Conservation (phyloP, 345 rosid genomes). For the Aquilaria yunnanensis region DNA sequence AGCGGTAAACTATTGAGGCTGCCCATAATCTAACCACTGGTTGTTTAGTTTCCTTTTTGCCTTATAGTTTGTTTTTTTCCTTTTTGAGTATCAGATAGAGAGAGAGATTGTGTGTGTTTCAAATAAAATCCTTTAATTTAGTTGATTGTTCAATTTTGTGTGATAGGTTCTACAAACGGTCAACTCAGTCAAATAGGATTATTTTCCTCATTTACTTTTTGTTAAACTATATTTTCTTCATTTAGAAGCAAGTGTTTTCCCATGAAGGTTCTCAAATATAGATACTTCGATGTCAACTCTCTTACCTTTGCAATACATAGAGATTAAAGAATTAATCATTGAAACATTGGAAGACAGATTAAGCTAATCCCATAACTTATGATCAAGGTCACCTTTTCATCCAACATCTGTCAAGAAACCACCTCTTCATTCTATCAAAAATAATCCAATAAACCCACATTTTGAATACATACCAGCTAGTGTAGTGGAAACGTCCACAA, state of each 20-base stretch:
- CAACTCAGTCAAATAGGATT: too few species aligned
- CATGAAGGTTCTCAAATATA: constrained; percentile 42
- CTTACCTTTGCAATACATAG: constrained; percentile 77
- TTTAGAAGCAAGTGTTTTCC: constrained; percentile 34
- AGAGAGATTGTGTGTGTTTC: too few species aligned
- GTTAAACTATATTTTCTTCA: too few species aligned
- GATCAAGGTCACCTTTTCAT: constrained; percentile 63
- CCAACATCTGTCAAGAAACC: constrained; percentile 57
- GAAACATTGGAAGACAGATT: constrained; percentile 47
- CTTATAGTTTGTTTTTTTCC: too few species aligned
- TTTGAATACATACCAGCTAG: constrained; percentile 72
- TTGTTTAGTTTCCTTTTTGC: too few species aligned
- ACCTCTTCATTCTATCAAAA: constrained; percentile 56
- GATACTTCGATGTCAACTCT: constrained; percentile 48
- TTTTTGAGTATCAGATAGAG: too few species aligned
- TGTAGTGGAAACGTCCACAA: constrained; percentile 61
- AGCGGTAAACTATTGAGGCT: too few species aligned
- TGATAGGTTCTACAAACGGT: too few species aligned
- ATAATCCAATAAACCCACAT: constrained; percentile 44
- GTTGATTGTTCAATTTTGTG: too few species aligned
- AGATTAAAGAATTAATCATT: constrained; percentile 68
- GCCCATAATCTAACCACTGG: too few species aligned
- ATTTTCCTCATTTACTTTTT: too few species aligned
- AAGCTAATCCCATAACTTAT: constrained; percentile 36
- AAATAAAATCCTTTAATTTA: too few species aligned